A percentile compares a stretch with the other conserved stretches of the same genome.
These are phyloP conservation scores for Tylopilus intermedius DNA, from an alignment of 768 basidiomycete species.

Conservation along the genomic window DNA sequence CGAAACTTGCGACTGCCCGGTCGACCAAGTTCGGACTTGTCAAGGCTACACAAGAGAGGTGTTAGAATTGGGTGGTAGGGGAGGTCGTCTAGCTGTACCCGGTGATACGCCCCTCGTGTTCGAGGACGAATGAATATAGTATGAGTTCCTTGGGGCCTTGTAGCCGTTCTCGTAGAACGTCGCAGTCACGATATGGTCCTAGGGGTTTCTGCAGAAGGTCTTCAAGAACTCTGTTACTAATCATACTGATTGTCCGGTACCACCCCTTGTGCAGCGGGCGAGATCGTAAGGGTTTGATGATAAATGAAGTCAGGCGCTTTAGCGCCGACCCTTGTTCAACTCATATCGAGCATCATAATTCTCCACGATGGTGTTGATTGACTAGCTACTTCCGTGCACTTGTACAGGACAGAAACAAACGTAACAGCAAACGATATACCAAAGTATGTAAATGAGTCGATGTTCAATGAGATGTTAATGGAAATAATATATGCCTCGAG, in stretches of 20 bases:
- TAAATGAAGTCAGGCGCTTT: background rate
- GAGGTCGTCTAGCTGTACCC: slow-evolving; percentile 18
- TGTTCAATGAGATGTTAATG: slow-evolving; percentile 24
- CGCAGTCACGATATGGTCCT: slow-evolving; percentile 28
- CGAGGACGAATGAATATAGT: slow-evolving; percentile 29
- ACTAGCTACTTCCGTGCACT: slow-evolving; percentile 22
- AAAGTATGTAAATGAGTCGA: slow-evolving; percentile 24
- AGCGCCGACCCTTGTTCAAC: background rate
- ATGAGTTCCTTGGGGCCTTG: slow-evolving; percentile 11
- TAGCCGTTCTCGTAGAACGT: slow-evolving; percentile 20
- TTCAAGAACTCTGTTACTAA: slow-evolving; percentile 14
- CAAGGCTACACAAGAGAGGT: slow-evolving; percentile 33
- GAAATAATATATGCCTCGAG: slow-evolving; percentile 16
- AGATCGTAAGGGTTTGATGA: background rate
- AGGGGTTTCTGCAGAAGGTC: slow-evolving; percentile 26
- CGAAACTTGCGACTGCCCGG: slow-evolving; percentile 33
- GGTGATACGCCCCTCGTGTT: slow-evolving; percentile 20
- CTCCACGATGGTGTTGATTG: slow-evolving; percentile 8
- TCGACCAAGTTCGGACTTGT: slow-evolving; percentile 40
- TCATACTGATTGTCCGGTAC: slow-evolving; percentile 8
- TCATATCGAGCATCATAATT: background rate
- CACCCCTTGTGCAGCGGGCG: no score
- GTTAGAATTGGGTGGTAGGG: slow-evolving; percentile 1
- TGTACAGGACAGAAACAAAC: slow-evolving; percentile 26
- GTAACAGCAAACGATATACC: slow-evolving; percentile 30